A percentile compares a stretch with the other conserved stretches of the same genome.
Conservation (phyloP, 2,329 filamentous ascomycete species). For the Neopestalotiopsis sp. region DNA sequence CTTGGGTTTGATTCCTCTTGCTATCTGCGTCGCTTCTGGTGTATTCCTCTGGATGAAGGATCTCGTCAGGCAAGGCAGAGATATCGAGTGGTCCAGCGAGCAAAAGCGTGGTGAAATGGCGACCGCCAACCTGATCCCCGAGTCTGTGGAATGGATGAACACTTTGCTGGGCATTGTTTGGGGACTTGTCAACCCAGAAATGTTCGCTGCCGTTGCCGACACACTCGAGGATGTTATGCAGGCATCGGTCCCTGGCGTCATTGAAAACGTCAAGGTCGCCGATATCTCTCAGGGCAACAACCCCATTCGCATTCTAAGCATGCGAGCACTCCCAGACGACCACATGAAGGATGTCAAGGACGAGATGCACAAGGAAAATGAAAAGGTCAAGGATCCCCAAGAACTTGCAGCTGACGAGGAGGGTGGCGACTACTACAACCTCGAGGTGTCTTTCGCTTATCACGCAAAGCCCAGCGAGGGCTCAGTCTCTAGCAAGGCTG, state of each 20-base stretch:
- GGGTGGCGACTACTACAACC: constrained; percentile 89
- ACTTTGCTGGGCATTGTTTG: constrained; percentile 83
- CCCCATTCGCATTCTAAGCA: constrained; percentile 83
- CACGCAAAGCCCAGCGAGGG: constrained; percentile 78
- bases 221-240: constrained; percentile 67
- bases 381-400: constrained; percentile 81
- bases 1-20: constrained; percentile 77
- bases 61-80: constrained; percentile 78
- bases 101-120: constrained; percentile 84
- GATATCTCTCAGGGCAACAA: constrained; percentile 95
- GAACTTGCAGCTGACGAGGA: constrained; percentile 89
- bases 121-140: constrained; percentile 85
- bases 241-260: constrained; percentile 85
- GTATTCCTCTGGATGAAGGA: constrained; percentile 92
- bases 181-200: constrained; percentile 92
- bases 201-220: constrained; percentile 92
- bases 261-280: constrained; percentile 93
- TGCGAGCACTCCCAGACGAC: constrained; percentile 82
- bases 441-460: constrained; percentile 90
- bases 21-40: constrained; percentile 72
- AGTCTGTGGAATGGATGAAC: constrained; percentile 97
- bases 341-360: constrained; percentile 84
- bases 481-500: constrained; percentile 78
- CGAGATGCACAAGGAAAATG: constrained; percentile 77
- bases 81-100: constrained; percentile 88